phyloP scores from a whole-genome alignment of 768 basidiomycete genomes.

The Mycena galericulata region DNA sequence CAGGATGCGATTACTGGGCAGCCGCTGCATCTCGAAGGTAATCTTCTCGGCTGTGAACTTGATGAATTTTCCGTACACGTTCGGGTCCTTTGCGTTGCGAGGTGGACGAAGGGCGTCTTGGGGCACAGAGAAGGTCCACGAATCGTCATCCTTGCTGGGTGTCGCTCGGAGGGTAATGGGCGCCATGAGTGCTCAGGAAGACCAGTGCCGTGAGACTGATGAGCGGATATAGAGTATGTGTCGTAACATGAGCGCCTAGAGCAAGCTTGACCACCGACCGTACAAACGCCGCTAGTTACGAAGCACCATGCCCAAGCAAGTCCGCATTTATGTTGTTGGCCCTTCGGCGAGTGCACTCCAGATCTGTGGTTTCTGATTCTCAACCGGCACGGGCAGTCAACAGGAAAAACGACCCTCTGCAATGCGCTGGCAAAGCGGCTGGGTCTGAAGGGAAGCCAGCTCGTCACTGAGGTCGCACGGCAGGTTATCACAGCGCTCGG shows the following conservation, averaged over 20 bases:
- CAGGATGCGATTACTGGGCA: slow-evolving; percentile 71
- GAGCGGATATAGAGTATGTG: slow-evolving; percentile 17
- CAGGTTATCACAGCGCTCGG: slow-evolving; percentile 65
- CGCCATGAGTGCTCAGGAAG: slow-evolving; percentile 45
- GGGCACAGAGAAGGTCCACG: slow-evolving; percentile 63
- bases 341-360: slow-evolving; percentile 55
- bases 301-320: slow-evolving; percentile 1
- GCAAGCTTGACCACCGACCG: background rate
- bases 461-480: slow-evolving; percentile 73
- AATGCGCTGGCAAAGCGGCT: slow-evolving; percentile 59
- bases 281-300: too few relatives aligned
- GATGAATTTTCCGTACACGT: slow-evolving; percentile 60
- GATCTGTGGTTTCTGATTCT: background rate
- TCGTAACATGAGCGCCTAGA: slow-evolving; percentile 32
- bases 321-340: slow-evolving; percentile 60
- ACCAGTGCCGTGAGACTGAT: slow-evolving; percentile 24
- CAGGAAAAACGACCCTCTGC: slow-evolving; percentile 80
- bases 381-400: slow-evolving; percentile 49
- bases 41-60: slow-evolving; percentile 63
- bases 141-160: slow-evolving; percentile 60
- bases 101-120: slow-evolving; percentile 43
- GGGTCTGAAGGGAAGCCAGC: slow-evolving; percentile 50
- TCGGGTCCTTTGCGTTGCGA: slow-evolving; percentile 39
- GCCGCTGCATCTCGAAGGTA: slow-evolving; percentile 59
- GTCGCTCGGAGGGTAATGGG: slow-evolving; percentile 52